These are phyloP conservation scores for Camelina sativa DNA, from an alignment of 345 rosid genomes.

Conservation along the genomic window DNA sequence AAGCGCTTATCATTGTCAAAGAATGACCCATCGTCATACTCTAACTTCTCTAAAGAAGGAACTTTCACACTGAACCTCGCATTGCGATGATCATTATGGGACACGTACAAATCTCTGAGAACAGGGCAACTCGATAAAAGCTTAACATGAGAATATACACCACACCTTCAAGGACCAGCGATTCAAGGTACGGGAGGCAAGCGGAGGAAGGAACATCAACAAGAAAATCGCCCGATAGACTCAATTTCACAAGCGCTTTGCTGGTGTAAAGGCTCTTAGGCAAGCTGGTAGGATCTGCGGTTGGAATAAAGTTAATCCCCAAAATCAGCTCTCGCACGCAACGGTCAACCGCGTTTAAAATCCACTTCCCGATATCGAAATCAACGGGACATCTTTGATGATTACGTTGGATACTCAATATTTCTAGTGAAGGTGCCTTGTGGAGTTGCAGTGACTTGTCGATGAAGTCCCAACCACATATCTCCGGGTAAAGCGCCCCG, in stretches of 20 bases:
- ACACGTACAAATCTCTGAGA: neutral
- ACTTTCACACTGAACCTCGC: conserved; percentile 12
- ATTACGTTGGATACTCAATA: neutral
- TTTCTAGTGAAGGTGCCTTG: neutral
- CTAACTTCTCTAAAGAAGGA: conserved; percentile 1
- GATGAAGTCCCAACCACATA: neutral
- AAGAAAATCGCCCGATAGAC: neutral
- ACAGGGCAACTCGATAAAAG: conserved; percentile 20
- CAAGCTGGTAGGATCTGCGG: no score
- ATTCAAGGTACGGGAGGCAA: neutral
- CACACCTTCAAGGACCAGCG: neutral
- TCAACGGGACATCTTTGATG: neutral
- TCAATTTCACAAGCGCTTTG: neutral
- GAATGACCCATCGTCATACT: neutral
- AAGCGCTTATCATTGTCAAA: neutral
- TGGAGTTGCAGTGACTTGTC: conserved; percentile 14
- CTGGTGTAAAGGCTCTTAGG: conserved; percentile 9
- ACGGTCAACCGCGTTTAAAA: neutral
- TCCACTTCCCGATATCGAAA: conserved; percentile 9
- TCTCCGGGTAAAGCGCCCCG: no score
- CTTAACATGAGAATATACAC: conserved; percentile 25
- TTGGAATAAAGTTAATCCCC: no score
- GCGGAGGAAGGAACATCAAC: neutral
- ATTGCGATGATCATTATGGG: neutral
- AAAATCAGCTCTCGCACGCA: neutral